A percentile compares a stretch with the other conserved stretches of the same genome.
Conservation (phyloP, 108 stramenopile genomes). For the Skeletonema grethae region DNA sequence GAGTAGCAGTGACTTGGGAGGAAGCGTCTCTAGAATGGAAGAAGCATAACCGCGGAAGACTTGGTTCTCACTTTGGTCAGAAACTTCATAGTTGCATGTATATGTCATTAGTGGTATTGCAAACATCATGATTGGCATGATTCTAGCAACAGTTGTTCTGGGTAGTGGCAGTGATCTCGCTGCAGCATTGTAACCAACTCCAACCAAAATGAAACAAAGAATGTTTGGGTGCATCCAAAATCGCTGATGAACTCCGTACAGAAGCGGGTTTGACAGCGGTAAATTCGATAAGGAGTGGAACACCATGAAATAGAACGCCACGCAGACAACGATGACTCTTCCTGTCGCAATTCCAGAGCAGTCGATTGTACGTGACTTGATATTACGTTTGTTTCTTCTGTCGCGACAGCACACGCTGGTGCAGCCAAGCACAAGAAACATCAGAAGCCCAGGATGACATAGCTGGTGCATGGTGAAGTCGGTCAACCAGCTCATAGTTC, state of each 20-base stretch:
- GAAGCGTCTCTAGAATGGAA: slow-evolving; percentile 67
- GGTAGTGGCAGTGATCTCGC: background rate
- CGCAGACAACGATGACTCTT: slow-evolving; percentile 21
- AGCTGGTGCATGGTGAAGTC: slow-evolving; percentile 33
- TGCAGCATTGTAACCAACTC: slow-evolving; percentile 29
- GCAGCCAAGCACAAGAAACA: slow-evolving; percentile 24
- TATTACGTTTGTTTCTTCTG: background rate
- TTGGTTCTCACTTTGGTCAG: slow-evolving; percentile 38
- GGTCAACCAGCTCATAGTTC: slow-evolving; percentile 28
- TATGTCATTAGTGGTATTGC: slow-evolving; percentile 17
- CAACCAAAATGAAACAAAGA: slow-evolving; percentile 45
- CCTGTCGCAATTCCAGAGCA: slow-evolving; percentile 4
- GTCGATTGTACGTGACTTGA: background rate
- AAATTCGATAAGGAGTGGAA: slow-evolving; percentile 80
- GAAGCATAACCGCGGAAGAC: slow-evolving; percentile 68
- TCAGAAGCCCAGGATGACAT: slow-evolving; percentile 9
- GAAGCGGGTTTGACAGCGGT: slow-evolving; percentile 62
- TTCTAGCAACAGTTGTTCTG: background rate
- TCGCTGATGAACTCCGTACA: slow-evolving; percentile 77
- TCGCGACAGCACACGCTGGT: background rate
- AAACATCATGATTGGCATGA: background rate
- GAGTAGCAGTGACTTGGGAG: slow-evolving; percentile 56
- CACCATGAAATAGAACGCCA: slow-evolving; percentile 62
- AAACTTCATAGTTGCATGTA: slow-evolving; percentile 2
- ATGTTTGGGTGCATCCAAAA: slow-evolving; percentile 89